Conservation (phyloP, 1,139 yeast genomes). For the Blastobotrys raffinosifermentans region DNA sequence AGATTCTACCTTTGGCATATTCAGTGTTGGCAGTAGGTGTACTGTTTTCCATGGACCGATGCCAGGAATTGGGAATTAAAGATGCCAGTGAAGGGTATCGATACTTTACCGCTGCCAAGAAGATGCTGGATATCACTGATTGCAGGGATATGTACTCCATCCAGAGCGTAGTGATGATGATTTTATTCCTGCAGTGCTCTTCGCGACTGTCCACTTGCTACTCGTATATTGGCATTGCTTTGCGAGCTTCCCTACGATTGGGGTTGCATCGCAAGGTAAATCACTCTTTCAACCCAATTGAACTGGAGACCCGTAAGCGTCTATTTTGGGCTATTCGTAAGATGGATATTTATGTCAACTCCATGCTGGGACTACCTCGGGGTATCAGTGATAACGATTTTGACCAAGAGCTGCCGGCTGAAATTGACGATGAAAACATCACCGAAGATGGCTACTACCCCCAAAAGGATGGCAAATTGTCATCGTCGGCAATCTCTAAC, state of each 20-base stretch:
- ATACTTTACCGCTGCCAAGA: constrained; percentile 78
- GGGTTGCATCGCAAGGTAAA: constrained; percentile 78
- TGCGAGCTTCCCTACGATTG: constrained; percentile 77
- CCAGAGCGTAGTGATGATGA: constrained; percentile 62
- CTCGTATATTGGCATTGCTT: constrained; percentile 86
- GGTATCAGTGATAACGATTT: constrained; percentile 64
- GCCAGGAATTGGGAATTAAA: constrained; percentile 36
- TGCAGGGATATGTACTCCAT: constrained; percentile 57
- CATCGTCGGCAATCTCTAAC: constrained; percentile 79
- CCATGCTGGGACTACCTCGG: constrained; percentile 83
- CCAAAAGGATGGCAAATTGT: constrained; percentile 40
- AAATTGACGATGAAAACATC: constrained; percentile 80
- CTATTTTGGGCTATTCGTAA: constrained; percentile 85
- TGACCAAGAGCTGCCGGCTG: constrained; percentile 83
- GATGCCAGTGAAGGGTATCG: constrained; percentile 63
- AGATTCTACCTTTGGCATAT: constrained; percentile 73
- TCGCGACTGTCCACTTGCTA: constrained; percentile 88
- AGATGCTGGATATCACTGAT: constrained; percentile 63
- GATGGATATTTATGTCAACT: constrained; percentile 86
- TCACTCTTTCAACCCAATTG: constrained; percentile 70
- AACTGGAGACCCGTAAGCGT: constrained; percentile 77
- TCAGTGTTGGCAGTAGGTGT: constrained; percentile 70
- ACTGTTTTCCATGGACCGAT: constrained; percentile 45
- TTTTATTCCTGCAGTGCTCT: constrained; percentile 80
- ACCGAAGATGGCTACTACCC: constrained; percentile 50